Base-by-base conservation (phyloP, 1,139 yeast species). In the Candida labiduridarum region DNA sequence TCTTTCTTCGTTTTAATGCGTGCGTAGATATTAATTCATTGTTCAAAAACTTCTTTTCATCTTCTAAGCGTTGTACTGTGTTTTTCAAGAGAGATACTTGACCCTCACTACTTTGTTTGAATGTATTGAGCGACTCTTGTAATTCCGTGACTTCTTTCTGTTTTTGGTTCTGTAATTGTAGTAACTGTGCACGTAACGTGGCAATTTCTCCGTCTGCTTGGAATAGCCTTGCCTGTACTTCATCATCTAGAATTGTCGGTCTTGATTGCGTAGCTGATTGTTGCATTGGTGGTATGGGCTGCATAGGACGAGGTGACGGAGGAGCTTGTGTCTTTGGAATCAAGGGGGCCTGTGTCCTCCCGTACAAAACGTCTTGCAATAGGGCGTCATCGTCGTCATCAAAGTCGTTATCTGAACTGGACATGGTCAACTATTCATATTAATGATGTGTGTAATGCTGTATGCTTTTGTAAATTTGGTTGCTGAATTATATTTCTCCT, bases 181-280 rank as follows among this genome's bases (percentile, higher is more conserved):
- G 69, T 44, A 89, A 67, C 59, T 86, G 89, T 16, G 86, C 83
- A 51, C 92, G 71, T 22, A 90, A 72, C 36, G 89, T 84, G 10
- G 95, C 84, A 30, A 87, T 83, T 60, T 90, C 96, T 2, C 96
- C 96, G 56, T 79, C 85, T 0, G 90, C 85, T 38, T 74, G 71
- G 53, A 73, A 74, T 11, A 83, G 56, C 38, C 60, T 63, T 9
- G 63, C 56, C 49, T 63, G 65, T 12, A 61, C 50, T 38, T 59
- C 61, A 30, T 51, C 54, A 12, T 47, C 40, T 19, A 51, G 40
- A 11, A 41, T 12, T n/a, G 35, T 40, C 22, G 46, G 33, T 10
- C 15, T 18, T 5, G 30, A 33, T 30, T 45, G 48, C 3, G 45
- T 38, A 8, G 22, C 35, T 38, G 30, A 8, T 2, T 25, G 29